phyloP scores from a whole-genome alignment of 108 stramenopile species.

The Mediolabrus comicus region DNA sequence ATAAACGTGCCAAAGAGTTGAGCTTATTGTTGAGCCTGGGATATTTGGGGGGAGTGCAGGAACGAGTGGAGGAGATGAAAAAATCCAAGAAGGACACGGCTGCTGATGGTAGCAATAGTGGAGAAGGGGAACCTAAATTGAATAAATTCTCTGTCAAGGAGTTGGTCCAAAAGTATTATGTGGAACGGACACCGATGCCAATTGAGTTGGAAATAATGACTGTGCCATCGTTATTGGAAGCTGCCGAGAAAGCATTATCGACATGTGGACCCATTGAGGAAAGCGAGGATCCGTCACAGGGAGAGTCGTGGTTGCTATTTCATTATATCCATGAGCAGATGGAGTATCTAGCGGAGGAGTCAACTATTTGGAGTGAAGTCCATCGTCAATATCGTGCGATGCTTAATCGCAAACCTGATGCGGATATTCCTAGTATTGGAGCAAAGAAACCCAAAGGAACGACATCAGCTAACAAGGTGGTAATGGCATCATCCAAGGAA shows the following conservation, averaged over 20 bases:
- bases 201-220: neutral
- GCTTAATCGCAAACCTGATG: conserved; percentile 35
- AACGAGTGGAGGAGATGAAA: conserved; percentile 6
- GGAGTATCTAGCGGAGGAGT: conserved; percentile 10
- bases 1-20: conserved; percentile 54
- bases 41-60: conserved; percentile 28
- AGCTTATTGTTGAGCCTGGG: conserved; percentile 40
- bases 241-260: neutral
- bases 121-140: neutral
- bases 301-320: neutral
- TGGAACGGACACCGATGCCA: conserved; percentile 3
- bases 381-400: conserved; percentile 10
- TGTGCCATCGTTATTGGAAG: neutral
- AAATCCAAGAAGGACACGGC: neutral
- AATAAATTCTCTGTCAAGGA: conserved; percentile 2
- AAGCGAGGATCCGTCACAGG: neutral
- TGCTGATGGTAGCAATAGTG: neutral
- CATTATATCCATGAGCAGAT: conserved; percentile 22
- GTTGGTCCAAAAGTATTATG: conserved; percentile 13
- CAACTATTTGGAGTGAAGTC: conserved; percentile 17
- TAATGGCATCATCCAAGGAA: neutral
- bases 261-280: neutral
- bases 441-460: neutral
- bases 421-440: neutral
- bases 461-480: neutral